phyloP scores from a whole-genome alignment of 345 rosid genomes.

The Odontarrhena argentea region DNA sequence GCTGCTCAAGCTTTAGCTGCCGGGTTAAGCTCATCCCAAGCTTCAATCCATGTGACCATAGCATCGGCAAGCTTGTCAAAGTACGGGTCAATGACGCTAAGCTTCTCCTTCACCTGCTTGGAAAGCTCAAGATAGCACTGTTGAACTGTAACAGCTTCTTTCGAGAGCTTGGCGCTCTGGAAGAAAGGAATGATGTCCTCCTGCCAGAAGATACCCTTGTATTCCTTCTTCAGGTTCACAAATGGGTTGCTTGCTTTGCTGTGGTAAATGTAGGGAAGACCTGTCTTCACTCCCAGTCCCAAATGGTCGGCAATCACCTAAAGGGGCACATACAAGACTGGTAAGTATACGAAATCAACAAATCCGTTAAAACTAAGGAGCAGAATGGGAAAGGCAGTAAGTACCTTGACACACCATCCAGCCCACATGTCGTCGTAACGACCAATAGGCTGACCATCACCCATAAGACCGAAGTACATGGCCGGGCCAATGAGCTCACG shows the following conservation, averaged over 20 bases:
- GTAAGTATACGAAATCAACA: neutral
- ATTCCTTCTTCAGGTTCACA: slow-evolving; percentile 85
- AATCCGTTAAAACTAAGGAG: neutral
- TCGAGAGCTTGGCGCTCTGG: slow-evolving; percentile 66
- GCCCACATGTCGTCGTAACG: slow-evolving; percentile 48
- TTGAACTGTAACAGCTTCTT: slow-evolving; percentile 84
- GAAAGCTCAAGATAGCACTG: slow-evolving; percentile 83
- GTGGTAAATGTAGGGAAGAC: slow-evolving; percentile 90
- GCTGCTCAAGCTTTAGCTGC: slow-evolving; percentile 42
- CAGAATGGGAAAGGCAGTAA: neutral
- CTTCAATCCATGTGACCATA: slow-evolving; percentile 91
- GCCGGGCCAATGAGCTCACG: slow-evolving; percentile 65
- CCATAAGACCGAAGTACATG: slow-evolving; percentile 53
- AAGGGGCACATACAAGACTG: neutral
- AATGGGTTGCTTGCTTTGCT: slow-evolving; percentile 96
- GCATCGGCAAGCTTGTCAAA: slow-evolving; percentile 81
- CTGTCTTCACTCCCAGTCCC: slow-evolving; percentile 85
- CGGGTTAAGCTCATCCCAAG: slow-evolving; percentile 93
- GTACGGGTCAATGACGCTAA: slow-evolving; percentile 73
- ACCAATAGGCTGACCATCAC: slow-evolving; percentile 53
- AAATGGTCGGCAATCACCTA: slow-evolving; percentile 89
- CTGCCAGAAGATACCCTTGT: slow-evolving; percentile 95
- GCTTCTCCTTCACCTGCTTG: slow-evolving; percentile 76
- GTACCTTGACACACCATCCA: slow-evolving; percentile 47
- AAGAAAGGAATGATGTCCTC: slow-evolving; percentile 93